A percentile compares a stretch with the other conserved stretches of the same genome.
These are phyloP conservation scores for Scedosporium apiospermum DNA, from an alignment of 2,329 filamentous ascomycete genomes.

Conservation along the genomic window DNA sequence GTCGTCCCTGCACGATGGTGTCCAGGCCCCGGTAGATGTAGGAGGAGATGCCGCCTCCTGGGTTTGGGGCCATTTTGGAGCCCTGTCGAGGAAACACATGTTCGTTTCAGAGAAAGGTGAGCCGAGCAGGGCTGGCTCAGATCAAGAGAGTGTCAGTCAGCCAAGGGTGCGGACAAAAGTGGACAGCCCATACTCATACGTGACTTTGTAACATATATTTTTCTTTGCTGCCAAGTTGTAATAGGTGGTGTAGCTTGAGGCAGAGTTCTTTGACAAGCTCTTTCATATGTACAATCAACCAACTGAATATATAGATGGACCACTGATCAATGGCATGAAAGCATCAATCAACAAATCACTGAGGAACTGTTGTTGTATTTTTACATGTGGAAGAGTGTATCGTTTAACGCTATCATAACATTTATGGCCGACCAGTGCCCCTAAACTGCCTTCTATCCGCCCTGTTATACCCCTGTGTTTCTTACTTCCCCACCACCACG, in stretches of 20 bases:
- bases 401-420: conserved; percentile 3
- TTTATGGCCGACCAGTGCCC: background rate
- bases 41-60: conserved; percentile 13
- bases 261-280: background rate
- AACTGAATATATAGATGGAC: background rate
- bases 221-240: background rate
- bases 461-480: background rate
- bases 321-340: background rate
- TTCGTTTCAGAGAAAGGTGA: conserved; percentile 30
- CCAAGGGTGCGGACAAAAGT: conserved; percentile 5
- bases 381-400: background rate
- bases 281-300: background rate
- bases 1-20: background rate
- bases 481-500: conserved; percentile 38
- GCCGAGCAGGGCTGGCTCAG: background rate
- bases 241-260: background rate
- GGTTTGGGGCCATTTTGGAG: conserved; percentile 44
- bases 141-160: background rate
- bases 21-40: conserved; percentile 8
- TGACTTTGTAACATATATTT: background rate
- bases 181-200: conserved; percentile 8
- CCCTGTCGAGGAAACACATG: conserved; percentile 50
- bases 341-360: background rate
- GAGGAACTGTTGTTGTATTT: background rate
- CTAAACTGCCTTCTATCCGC: background rate